These are phyloP conservation scores for Rhododendron ferrugineum DNA, from an alignment of 148 eudicot genomes.

Conservation along the genomic window DNA sequence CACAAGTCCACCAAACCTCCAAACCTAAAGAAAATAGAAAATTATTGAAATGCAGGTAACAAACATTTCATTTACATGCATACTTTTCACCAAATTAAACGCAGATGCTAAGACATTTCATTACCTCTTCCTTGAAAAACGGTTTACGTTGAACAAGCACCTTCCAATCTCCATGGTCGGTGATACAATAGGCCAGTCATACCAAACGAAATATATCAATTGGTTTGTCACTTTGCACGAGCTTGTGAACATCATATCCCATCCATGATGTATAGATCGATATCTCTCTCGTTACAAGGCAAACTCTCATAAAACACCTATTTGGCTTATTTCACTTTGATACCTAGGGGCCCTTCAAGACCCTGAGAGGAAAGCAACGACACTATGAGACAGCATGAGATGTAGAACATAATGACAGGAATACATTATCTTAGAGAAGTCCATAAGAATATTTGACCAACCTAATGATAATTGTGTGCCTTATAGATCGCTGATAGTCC, in stretches of 20 bases:
- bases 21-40: too few relatives aligned
- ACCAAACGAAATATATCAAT: too few relatives aligned
- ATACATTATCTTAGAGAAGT: background rate
- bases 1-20: too few relatives aligned
- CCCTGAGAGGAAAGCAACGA: too few relatives aligned
- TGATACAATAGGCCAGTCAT: too few relatives aligned
- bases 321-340: constrained; percentile 1
- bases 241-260: constrained; percentile 84
- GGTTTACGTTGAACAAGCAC: too few relatives aligned
- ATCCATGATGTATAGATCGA: constrained; percentile 85
- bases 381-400: background rate
- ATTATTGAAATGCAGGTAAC: too few relatives aligned
- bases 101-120: too few relatives aligned
- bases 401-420: background rate
- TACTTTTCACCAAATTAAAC: too few relatives aligned
- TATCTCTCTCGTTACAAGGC: constrained; percentile 65
- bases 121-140: too few relatives aligned
- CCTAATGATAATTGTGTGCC: constrained; percentile 60
- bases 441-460: constrained; percentile 17
- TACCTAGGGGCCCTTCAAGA: background rate
- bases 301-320: constrained; percentile 34
- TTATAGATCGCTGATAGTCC: constrained; percentile 95
- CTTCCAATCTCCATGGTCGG: too few relatives aligned
- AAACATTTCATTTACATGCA: too few relatives aligned
- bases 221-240: constrained; percentile 35